Evolutionary conservation across 768 basidiomycete species (phyloP), one percentile per base, ranked within the genome.

Genomic region (Agrocybe pediades): DNA sequence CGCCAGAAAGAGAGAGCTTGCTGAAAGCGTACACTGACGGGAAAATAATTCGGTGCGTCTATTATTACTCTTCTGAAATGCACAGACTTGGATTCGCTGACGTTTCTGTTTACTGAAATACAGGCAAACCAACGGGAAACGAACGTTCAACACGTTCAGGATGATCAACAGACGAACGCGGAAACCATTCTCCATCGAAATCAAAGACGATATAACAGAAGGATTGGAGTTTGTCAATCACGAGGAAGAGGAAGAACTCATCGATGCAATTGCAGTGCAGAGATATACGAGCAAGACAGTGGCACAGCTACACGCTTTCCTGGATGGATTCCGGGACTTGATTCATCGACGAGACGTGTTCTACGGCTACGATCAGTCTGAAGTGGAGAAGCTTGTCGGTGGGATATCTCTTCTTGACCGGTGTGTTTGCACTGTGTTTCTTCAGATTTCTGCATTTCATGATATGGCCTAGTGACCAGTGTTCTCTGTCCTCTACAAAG

Each of bases 281-380:
- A 46, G 51, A 20, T 41, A 42, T 39, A 46, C 57, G 26, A 50
- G 49, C 2, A 56, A 54, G 29, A 45, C 54, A 25, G 43, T 47
- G 15, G 33, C 49, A 27, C 64, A 65, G 26, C 39, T 64, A 23
- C 57, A 52, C 24, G 56, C 60, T 3, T 62, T 67, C 13, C 55
- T 67, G 36, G 59, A 62, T 33, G 66, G 66, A 17, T 65, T 63
- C 50, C 54, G 60, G 52, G 62, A 64, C 16, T 46, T 65, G 11
- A 27, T 65, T 17, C 49, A 27, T 13, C 41, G 54, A 39, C 61
- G 57, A 27, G 61, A 65, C 39, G 51, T 59, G 9, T 67, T 67
- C 45, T 39, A 45, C 24, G 62, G 64, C 0, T 67, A 65, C 40
- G 51, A 55, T 4, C 56, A 59, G 26, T 46, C 55, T 0, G 66